A percentile compares a stretch with the other conserved stretches of the same genome.
These are phyloP conservation scores for Rhynchospora breviuscula DNA, from an alignment of 176 grass and related monocot species.

Conservation along the genomic window DNA sequence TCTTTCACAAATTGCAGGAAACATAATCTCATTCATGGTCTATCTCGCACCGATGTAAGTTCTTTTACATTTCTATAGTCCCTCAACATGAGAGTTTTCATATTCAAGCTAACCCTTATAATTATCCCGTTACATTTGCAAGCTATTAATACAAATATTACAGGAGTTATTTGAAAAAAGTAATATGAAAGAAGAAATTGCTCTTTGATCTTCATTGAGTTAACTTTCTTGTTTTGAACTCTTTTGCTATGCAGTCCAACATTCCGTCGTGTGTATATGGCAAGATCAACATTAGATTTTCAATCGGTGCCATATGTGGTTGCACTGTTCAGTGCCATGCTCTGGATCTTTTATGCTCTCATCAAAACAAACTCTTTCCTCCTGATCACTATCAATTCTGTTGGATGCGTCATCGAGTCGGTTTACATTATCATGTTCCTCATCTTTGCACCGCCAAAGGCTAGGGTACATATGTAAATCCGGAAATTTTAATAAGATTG, in stretches of 20 bases:
- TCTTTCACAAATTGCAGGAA: slow-evolving; percentile 46
- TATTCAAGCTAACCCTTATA: background rate
- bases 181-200: background rate
- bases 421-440: slow-evolving; percentile 69
- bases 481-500: background rate
- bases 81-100: background rate
- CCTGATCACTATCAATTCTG: slow-evolving; percentile 71
- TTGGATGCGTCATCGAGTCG: slow-evolving; percentile 63
- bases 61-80: background rate
- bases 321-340: slow-evolving; percentile 76
- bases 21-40: slow-evolving; percentile 80
- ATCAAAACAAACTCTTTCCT: slow-evolving; percentile 62
- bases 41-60: slow-evolving; percentile 74
- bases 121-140: background rate
- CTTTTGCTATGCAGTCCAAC: slow-evolving; percentile 40
- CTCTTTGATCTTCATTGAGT: background rate
- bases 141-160: too few species aligned
- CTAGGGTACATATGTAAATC: slow-evolving; percentile 26
- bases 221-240: background rate
- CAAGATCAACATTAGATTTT: slow-evolving; percentile 76
- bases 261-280: slow-evolving; percentile 52
- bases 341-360: slow-evolving; percentile 81
- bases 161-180: background rate
- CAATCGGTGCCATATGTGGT: slow-evolving; percentile 79
- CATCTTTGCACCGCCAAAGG: slow-evolving; percentile 38